Percentiles rank a stretch among this genome's conserved stretches.
phyloP scores from a whole-genome alignment of 1,139 yeast genomes.

The Geotrichum europaeum region DNA sequence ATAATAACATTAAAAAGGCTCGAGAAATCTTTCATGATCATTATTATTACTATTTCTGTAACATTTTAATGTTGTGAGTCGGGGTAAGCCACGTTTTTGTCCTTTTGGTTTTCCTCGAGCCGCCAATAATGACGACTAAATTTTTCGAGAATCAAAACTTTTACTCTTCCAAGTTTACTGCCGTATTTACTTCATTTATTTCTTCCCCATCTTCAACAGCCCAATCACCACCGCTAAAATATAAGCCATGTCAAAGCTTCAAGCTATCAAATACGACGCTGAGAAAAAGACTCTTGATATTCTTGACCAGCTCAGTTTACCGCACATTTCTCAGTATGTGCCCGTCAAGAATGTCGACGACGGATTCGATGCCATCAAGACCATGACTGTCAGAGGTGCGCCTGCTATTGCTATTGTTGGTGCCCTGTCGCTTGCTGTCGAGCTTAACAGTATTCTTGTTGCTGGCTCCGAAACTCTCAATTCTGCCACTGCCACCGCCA shows the following conservation, averaged over 20 bases:
- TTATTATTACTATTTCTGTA: no score
- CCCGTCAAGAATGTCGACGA: conserved; percentile 54
- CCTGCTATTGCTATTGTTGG: conserved; percentile 98
- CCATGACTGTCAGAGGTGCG: conserved; percentile 96
- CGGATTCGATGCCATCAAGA: conserved; percentile 74
- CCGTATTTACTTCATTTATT: no score
- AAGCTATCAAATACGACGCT: conserved; percentile 67
- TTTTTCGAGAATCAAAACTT: not conserved
- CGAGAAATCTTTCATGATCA: not conserved
- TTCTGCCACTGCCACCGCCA: conserved; percentile 17
- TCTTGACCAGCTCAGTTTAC: conserved; percentile 76
- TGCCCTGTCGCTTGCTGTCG: conserved; percentile 74
- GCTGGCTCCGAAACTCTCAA: not conserved
- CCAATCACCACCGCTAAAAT: not conserved
- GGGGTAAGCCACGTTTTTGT: not conserved
- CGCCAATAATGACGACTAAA: not conserved
- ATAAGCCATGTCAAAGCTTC: conserved; percentile 21
- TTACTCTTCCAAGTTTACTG: not conserved
- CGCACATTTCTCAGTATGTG: conserved; percentile 69
- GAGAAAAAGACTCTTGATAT: conserved; percentile 46
- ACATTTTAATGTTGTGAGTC: no score
- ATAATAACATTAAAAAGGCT: not conserved
- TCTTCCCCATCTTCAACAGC: not conserved
- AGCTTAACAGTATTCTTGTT: conserved; percentile 35
- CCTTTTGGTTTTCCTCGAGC: not conserved